Conservation (phyloP, 2,329 filamentous ascomycete species). For the Alternaria arbusti region DNA sequence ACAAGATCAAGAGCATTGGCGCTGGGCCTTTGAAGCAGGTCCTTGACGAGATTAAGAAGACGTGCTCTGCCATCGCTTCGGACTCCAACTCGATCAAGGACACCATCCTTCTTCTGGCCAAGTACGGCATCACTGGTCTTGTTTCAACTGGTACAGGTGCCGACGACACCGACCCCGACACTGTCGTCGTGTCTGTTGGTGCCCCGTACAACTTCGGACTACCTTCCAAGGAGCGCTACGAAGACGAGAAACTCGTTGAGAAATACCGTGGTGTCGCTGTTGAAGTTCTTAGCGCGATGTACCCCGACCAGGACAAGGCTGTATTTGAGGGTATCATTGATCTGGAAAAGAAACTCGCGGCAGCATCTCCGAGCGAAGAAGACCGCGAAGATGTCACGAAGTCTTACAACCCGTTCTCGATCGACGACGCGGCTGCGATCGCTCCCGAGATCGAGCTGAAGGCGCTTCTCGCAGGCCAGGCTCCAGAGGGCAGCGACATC, state of each 20-base stretch:
- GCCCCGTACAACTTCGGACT: constrained; percentile 57
- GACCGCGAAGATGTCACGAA: constrained; percentile 68
- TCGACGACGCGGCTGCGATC: constrained; percentile 62
- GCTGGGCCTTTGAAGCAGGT: constrained; percentile 63
- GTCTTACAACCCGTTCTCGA: constrained; percentile 69
- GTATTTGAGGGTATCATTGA: constrained; percentile 47
- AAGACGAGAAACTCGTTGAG: constrained; percentile 42
- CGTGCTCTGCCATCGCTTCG: constrained; percentile 17
- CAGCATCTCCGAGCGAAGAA: constrained; percentile 63
- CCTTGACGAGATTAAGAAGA: constrained; percentile 57
- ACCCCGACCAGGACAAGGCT: constrained; percentile 41
- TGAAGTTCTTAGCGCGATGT: constrained; percentile 27
- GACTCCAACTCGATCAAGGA: constrained; percentile 45
- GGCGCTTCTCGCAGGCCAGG: constrained; percentile 59
- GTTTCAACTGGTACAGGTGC: constrained; percentile 40
- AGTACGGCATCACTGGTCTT: constrained; percentile 51
- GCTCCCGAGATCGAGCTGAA: constrained; percentile 64
- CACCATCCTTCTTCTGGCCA: constrained; percentile 56
- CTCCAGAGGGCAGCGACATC: constrained; percentile 58
- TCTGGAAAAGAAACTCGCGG: constrained; percentile 68
- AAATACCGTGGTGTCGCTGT: constrained; percentile 36
- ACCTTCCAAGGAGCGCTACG: constrained; percentile 46
- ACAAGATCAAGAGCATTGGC: constrained; percentile 62
- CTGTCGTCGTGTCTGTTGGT: constrained; percentile 56
- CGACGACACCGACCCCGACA: constrained; percentile 63